Evolutionary conservation across 371 early-diverging fungal genomes (phyloP), one percentile per base, ranked within the genome.

Genomic region (Mortierella sp.): DNA sequence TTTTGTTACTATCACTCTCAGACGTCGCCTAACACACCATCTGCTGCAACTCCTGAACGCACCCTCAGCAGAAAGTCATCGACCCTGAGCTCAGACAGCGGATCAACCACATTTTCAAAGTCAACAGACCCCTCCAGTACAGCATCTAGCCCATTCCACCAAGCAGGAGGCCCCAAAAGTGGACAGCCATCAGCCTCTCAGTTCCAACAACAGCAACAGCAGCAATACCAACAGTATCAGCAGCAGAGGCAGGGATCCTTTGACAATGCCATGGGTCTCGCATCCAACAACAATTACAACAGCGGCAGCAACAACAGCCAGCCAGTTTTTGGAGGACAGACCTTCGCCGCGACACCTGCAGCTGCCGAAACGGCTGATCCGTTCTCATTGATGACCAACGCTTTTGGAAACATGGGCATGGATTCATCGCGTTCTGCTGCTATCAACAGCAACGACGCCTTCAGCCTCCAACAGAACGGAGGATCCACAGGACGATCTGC

Each of bases 51-150:
- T 45, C 77, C 77, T 26, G 82, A 77, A 47, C 76, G 77, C n/a
- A 74, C 74, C 16, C 44, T 81, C 26, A 81, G 82, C 69, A 81
- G 82, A 69, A 81, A 81, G 63, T 81, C 82, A 9, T 81, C 82
- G 6, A 74, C 74, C 26, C 66, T 81, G 44, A 81, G 82, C 72
- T 77, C 82, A 2, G 82, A 81, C 72, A 81, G 82, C 53, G 82
- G 82, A 71, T 81, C 82, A 58, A 77, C 77, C 19, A 76, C 69
- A 45, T 31, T 77, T 37, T 77, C 82, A 16, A 81, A 74, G 55
- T 77, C 77, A 29, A 81, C 82, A 13, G 77, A 77, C 43, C 77
- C 61, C 24, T 80, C 80, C 11, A 80, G 80, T 39, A 45, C 74
- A 41, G 75, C 50, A 71, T 74, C 78, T n/a, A 81, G 74, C 50